Evolutionary conservation across 2,329 filamentous ascomycete species (phyloP).

Genomic region (Cladosporium sp.): DNA sequence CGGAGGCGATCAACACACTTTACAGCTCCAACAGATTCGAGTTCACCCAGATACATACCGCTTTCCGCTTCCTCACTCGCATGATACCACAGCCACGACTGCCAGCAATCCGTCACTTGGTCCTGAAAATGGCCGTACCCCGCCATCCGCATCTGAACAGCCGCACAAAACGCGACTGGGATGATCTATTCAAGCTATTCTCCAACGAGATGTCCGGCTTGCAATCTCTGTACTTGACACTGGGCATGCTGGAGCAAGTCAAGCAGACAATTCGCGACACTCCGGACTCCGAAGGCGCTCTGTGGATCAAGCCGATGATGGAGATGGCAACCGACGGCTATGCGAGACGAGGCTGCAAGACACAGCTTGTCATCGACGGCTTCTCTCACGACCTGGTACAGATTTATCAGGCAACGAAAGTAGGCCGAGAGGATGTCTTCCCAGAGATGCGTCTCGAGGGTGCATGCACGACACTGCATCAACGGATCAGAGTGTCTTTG

Average conservation of each 20-base stretch:
- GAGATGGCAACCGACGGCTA: constrained; percentile 24
- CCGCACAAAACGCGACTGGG: constrained; percentile 27
- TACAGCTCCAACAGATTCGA: constrained; percentile 29
- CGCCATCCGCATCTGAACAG: constrained; percentile 26
- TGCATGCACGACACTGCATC: constrained; percentile 21
- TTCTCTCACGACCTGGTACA: constrained; percentile 20
- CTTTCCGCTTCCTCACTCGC: constrained; percentile 26
- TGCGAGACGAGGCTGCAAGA: constrained; percentile 22
- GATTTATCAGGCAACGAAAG: constrained; percentile 15
- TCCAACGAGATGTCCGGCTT: constrained; percentile 25
- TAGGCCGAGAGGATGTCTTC: constrained; percentile 5
- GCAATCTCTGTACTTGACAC: constrained; percentile 22
- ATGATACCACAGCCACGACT: constrained; percentile 26
- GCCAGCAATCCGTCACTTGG: constrained; percentile 23
- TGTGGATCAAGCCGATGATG: constrained; percentile 28
- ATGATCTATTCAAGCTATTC: constrained; percentile 27
- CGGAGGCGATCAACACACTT: constrained; percentile 25
- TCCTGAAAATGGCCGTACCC: constrained; percentile 26
- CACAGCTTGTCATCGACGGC: constrained; percentile 24
- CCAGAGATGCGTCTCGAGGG: constrained; percentile 16
- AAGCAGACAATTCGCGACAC: constrained; percentile 24
- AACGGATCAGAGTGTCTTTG: constrained; percentile 23
- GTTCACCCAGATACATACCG: constrained; percentile 27
- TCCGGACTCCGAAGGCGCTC: constrained; percentile 18
- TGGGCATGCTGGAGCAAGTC: constrained; percentile 25